phyloP scores from a whole-genome alignment of 352 stramenopile species.

The Phytophthora sojae region DNA sequence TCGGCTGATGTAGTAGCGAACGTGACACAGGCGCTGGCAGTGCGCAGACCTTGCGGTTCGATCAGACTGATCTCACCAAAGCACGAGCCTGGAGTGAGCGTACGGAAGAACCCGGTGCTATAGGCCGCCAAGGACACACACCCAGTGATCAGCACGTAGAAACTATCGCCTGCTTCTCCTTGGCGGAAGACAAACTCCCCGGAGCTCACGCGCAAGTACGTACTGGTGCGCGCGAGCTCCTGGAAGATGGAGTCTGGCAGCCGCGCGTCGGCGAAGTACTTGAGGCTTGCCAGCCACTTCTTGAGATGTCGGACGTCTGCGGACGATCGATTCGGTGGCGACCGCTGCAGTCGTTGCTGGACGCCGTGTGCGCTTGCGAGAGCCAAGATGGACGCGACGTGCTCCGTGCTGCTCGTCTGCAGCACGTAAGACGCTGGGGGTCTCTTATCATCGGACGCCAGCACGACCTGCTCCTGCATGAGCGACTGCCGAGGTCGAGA shows the following conservation, averaged over 20 bases:
- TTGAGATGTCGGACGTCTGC: conserved; percentile 65
- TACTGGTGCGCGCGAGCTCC: conserved; percentile 59
- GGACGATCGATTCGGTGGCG: conserved; percentile 43
- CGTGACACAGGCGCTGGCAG: conserved; percentile 70
- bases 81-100: conserved; percentile 65
- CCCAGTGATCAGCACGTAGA: conserved; percentile 79
- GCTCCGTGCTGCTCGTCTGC: conserved; percentile 47
- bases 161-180: conserved; percentile 69
- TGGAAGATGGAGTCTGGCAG: conserved; percentile 61
- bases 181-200: conserved; percentile 80
- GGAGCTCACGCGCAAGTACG: conserved; percentile 47
- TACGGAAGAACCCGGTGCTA: conserved; percentile 73
- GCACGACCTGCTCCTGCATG: conserved; percentile 7
- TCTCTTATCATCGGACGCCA: conserved; percentile 11
- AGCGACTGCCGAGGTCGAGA: conserved; percentile 1
- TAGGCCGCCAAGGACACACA: conserved; percentile 71
- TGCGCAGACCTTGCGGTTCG: conserved; percentile 54
- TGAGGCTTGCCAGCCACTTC: conserved; percentile 69
- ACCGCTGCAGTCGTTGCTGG: conserved; percentile 45
- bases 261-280: conserved; percentile 68
- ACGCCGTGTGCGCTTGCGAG: conserved; percentile 46
- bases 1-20: conserved; percentile 60
- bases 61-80: conserved; percentile 84
- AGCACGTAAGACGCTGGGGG: conserved; percentile 45
- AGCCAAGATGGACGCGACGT: conserved; percentile 43